phyloP scores from a whole-genome alignment of 139 green algal genomes.

The Chlamydomonas schloesseri region DNA sequence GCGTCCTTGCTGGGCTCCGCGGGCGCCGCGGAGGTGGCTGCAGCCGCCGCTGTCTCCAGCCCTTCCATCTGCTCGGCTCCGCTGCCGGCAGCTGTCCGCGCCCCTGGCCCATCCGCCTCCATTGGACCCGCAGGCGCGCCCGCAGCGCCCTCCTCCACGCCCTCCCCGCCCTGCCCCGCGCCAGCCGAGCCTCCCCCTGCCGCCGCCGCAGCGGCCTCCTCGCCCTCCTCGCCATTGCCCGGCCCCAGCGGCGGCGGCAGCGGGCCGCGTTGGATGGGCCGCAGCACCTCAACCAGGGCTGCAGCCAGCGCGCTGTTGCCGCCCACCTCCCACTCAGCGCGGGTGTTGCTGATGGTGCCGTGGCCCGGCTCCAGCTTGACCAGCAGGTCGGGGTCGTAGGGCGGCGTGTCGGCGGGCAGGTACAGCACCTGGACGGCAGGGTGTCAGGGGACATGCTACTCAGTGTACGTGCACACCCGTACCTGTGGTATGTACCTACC shows the following conservation, averaged over 20 bases:
- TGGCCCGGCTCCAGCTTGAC: not conserved
- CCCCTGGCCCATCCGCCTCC: not conserved
- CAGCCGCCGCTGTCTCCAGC: not conserved
- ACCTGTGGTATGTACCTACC: too few relatives aligned
- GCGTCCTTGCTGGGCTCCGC: not conserved
- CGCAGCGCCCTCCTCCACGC: not conserved
- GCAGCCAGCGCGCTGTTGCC: not conserved
- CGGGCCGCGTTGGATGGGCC: conserved; percentile 24
- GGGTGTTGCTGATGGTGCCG: not conserved
- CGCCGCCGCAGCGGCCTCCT: conserved; percentile 1
- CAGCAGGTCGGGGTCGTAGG: conserved; percentile 51
- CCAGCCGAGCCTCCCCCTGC: not conserved
- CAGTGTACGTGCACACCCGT: too few relatives aligned
- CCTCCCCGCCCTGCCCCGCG: not conserved
- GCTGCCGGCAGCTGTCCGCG: not conserved
- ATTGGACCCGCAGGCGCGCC: not conserved
- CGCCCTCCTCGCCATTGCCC: not conserved
- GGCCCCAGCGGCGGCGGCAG: not conserved
- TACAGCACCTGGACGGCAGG: conserved; percentile 25
- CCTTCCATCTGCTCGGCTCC: conserved; percentile 16
- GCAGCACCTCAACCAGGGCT: conserved; percentile 1
- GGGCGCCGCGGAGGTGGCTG: not conserved
- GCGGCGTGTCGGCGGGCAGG: conserved; percentile 10
- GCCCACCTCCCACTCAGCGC: conserved; percentile 14
- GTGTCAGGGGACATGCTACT: too few relatives aligned